phyloP scores from a whole-genome alignment of 495 filamentous ascomycete species.

The Penicillium chermesinum region DNA sequence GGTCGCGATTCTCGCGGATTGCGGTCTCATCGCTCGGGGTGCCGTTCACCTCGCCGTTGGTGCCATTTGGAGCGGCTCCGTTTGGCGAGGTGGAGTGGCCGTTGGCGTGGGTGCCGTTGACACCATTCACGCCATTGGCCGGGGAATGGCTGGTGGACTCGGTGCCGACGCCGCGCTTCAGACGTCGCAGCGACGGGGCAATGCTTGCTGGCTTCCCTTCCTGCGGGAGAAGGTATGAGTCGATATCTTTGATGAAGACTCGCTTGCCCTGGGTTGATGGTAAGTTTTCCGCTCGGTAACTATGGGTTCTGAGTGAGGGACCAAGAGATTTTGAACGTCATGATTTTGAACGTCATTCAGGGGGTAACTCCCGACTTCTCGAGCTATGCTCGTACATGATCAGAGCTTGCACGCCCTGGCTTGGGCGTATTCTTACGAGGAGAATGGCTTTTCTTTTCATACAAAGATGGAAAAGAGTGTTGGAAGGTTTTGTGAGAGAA shows the following conservation, averaged over 20 bases:
- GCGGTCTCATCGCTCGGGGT: constrained; percentile 13
- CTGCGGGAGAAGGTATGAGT: constrained; percentile 81
- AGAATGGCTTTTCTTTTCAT: no score
- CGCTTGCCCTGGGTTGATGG: constrained; percentile 58
- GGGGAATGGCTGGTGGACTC: constrained; percentile 19
- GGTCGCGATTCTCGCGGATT: constrained; percentile 11
- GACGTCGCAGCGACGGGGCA: constrained; percentile 64
- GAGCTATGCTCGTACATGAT: neutral
- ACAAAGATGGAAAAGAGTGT: constrained; percentile 9
- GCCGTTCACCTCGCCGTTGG: constrained; percentile 9
- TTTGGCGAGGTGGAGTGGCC: constrained; percentile 21
- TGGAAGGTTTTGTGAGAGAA: constrained; percentile 15
- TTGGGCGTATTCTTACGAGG: no score
- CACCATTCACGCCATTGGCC: constrained; percentile 25
- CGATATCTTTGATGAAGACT: constrained; percentile 96
- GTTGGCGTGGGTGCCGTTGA: constrained; percentile 24
- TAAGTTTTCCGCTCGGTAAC: constrained; percentile 29
- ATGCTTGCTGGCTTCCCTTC: constrained; percentile 58
- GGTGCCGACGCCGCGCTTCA: constrained; percentile 60
- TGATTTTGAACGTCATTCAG: no score
- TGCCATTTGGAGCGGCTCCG: constrained; percentile 13
- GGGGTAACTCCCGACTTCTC: neutral
- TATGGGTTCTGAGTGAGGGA: no score
- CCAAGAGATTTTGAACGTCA: no score
- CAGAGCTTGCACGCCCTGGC: no score